Base-by-base conservation (phyloP, 306 rosid species). In the Malus asiatica region DNA sequence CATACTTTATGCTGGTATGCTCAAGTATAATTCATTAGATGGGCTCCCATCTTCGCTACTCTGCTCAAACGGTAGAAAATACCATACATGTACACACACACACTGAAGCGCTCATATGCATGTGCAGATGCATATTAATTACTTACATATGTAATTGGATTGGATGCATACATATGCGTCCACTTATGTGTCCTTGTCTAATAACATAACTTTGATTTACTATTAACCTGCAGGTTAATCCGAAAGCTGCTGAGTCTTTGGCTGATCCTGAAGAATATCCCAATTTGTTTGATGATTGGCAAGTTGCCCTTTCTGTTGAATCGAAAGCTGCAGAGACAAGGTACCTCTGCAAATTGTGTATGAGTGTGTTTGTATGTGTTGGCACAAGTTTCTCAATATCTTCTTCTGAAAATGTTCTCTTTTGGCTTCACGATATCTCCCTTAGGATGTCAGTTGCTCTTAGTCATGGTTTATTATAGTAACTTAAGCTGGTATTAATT, bases 251-350 rank as follows among this genome's bases (percentile, higher is more conserved):
- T 0, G 98, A 92, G 75, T 89, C 98, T 74, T 86, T 96, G 86
- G 99, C 98, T 86, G 96, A 92, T 87, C 99, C 99, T 15, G 97
- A 89, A 84, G 96, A 96, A 88, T 96, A 96, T 86, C 89, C 99
- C 60, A 96, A 96, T 83, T 76, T 96, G 83, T 96, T 96, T 25
- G 97, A 92, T 44, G 97, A 92, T 77, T 96, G 98, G 98, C 99
- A 96, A 89, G 87, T 96, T 84, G 97, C 99, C 46, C 96, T 89
- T 51, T 87, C 93, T 65, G 96, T 92, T 76, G 99, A 96, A 83
- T 92, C 99, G 58, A 92, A 68, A 84, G 88, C 86, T 57, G 79
- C 81, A 62, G 89, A 84, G 77, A 75, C 88, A 82, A 90, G 99
- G 99, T 96, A 60, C 18, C 60, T 52, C 40, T 42, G 23, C 68